Evolutionary conservation across 2,329 filamentous ascomycete species (phyloP).

Genomic region (Knufia petricola): DNA sequence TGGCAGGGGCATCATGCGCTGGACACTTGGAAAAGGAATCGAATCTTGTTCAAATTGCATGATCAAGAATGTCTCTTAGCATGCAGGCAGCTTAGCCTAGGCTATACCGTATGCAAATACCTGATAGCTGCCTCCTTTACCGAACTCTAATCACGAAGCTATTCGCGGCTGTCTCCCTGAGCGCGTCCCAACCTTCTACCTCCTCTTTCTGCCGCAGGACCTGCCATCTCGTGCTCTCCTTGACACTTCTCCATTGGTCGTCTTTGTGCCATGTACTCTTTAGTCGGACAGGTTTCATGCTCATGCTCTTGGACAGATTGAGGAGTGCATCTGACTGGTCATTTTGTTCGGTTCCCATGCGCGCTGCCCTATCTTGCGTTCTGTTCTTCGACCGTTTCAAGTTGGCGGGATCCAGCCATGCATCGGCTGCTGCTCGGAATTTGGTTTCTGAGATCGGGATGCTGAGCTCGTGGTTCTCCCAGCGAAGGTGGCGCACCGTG

Average conservation of each 20-base stretch:
- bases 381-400: conserved; percentile 12
- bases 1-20: no score
- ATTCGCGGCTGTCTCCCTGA: no score
- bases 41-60: no score
- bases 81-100: no score
- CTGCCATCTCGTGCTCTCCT: conserved; percentile 34
- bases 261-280: conserved; percentile 27
- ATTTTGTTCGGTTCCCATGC: conserved; percentile 32
- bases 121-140: no score
- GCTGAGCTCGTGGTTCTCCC: conserved; percentile 33
- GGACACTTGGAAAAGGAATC: no score
- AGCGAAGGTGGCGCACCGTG: conserved; percentile 37
- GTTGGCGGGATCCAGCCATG: conserved; percentile 33
- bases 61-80: no score
- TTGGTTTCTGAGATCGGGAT: conserved; percentile 14
- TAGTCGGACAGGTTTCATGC: conserved; percentile 28
- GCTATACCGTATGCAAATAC: no score
- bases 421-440: conserved; percentile 26
- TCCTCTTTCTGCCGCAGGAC: conserved; percentile 37
- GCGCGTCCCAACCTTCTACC: conserved; percentile 37
- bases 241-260: conserved; percentile 31
- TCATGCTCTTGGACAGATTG: conserved; percentile 34
- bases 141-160: no score
- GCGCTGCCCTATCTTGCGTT: conserved; percentile 16
- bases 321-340: conserved; percentile 35